A percentile compares a stretch with the other conserved stretches of the same genome.
Conservation (phyloP, 305 asterid species). For the Fraxinus ornus region DNA sequence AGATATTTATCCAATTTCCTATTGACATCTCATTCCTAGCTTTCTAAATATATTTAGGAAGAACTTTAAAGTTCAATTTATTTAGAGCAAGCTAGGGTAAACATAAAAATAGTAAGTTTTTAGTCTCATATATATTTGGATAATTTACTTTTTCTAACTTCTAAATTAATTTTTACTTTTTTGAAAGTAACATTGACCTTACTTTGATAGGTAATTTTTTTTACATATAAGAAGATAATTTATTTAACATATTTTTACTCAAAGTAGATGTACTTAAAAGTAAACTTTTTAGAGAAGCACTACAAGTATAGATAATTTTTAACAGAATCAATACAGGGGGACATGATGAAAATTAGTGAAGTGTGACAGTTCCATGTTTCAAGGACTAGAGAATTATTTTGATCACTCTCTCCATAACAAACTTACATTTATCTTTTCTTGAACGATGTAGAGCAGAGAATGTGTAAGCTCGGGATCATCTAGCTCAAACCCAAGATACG, state of each 20-base stretch:
- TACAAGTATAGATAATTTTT: too few species aligned
- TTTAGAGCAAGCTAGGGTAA: neutral
- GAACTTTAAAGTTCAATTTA: neutral
- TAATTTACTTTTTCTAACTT: too few species aligned
- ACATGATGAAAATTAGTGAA: neutral
- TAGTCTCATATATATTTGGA: neutral
- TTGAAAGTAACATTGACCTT: neutral
- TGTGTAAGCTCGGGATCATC: neutral
- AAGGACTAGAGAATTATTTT: neutral
- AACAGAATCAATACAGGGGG: too few species aligned
- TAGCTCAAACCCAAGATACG: neutral
- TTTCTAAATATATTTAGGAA: neutral
- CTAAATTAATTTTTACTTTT: too few species aligned
- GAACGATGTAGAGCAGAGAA: neutral
- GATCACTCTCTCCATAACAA: neutral
- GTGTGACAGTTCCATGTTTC: neutral
- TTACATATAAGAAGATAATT: too few species aligned
- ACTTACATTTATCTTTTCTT: neutral
- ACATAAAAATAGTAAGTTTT: neutral
- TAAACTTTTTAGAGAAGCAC: neutral
- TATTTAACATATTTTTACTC: neutral
- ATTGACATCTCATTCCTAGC: neutral
- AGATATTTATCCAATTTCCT: neutral
- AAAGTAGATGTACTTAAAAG: neutral
- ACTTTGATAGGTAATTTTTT: neutral